Evolutionary conservation across 352 stramenopile species (phyloP).

Genomic region (Phytophthora pistaciae): DNA sequence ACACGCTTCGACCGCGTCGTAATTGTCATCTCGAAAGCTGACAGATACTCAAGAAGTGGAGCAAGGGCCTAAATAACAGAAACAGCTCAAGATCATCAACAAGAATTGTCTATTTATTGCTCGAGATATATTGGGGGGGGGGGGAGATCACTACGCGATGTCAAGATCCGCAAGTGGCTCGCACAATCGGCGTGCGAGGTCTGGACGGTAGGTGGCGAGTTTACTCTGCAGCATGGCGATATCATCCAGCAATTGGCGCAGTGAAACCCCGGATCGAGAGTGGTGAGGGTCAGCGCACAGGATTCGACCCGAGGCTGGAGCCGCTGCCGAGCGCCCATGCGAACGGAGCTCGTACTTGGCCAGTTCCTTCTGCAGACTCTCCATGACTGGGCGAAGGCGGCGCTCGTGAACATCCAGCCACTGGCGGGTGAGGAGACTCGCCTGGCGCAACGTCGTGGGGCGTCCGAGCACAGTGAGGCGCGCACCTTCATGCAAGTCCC

Average conservation of each 20-base stretch:
- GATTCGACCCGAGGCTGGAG: slow-evolving; percentile 41
- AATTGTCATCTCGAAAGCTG: slow-evolving; percentile 62
- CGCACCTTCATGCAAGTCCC: slow-evolving; percentile 77
- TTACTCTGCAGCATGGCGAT: slow-evolving; percentile 53
- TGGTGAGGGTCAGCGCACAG: slow-evolving; percentile 64
- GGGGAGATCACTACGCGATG: slow-evolving; percentile 17
- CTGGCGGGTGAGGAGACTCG: slow-evolving; percentile 75
- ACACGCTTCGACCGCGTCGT: slow-evolving; percentile 83
- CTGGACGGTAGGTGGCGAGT: slow-evolving; percentile 63
- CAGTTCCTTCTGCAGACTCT: slow-evolving; percentile 60
- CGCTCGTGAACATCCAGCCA: slow-evolving; percentile 72
- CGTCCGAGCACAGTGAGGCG: slow-evolving; percentile 68
- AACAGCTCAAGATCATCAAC: slow-evolving; percentile 17
- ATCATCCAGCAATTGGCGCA: slow-evolving; percentile 57
- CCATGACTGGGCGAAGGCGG: slow-evolving; percentile 42
- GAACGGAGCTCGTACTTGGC: slow-evolving; percentile 69
- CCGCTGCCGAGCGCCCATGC: slow-evolving; percentile 36
- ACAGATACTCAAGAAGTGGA: slow-evolving; percentile 7
- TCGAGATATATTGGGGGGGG: slow-evolving; percentile 24
- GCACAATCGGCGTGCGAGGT: slow-evolving; percentile 62
- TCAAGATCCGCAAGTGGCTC: slow-evolving; percentile 45
- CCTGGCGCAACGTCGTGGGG: slow-evolving; percentile 76
- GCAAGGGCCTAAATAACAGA: slow-evolving; percentile 7
- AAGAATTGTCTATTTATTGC: slow-evolving; percentile 6
- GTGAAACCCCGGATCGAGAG: slow-evolving; percentile 48